phyloP scores from a whole-genome alignment of 108 stramenopile species.

The Cyclotella sp. region DNA sequence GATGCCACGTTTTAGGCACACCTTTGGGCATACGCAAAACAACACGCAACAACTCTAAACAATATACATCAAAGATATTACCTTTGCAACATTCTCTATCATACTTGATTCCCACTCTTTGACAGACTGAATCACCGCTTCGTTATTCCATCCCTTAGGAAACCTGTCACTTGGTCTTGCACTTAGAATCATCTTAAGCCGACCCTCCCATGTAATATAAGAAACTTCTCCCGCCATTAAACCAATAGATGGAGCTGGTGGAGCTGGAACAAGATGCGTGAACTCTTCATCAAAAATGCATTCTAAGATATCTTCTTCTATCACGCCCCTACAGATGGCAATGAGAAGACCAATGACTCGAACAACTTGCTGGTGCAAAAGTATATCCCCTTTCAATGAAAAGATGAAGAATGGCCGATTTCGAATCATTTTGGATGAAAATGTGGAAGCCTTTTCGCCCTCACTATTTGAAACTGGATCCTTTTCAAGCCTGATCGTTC shows the following conservation, averaged over 20 bases:
- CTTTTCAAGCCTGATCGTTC: slow-evolving; percentile 56
- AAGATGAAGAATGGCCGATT: slow-evolving; percentile 69
- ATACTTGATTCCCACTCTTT: slow-evolving; percentile 63
- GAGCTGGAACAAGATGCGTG: slow-evolving; percentile 74
- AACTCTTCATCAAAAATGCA: slow-evolving; percentile 86
- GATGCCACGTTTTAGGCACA: too few species aligned
- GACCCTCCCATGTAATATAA: slow-evolving; percentile 78
- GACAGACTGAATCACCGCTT: slow-evolving; percentile 50
- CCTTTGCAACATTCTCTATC: slow-evolving; percentile 51
- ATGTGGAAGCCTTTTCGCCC: background rate
- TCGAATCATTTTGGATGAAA: slow-evolving; percentile 3
- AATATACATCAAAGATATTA: background rate
- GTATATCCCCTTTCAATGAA: slow-evolving; percentile 73
- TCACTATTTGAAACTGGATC: background rate
- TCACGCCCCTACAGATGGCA: slow-evolving; percentile 66
- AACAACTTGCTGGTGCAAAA: slow-evolving; percentile 70
- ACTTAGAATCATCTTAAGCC: slow-evolving; percentile 62
- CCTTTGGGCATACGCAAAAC: too few species aligned
- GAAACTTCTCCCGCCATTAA: slow-evolving; percentile 65
- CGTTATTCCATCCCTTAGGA: slow-evolving; percentile 67
- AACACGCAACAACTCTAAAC: too few species aligned
- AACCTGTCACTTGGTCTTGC: slow-evolving; percentile 60
- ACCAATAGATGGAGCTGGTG: slow-evolving; percentile 61
- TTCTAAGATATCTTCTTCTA: slow-evolving; percentile 74
- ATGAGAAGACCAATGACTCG: slow-evolving; percentile 74